Evolutionary conservation across 83 land plant genomes (phyloP).

Genomic region (Larix sibirica): DNA sequence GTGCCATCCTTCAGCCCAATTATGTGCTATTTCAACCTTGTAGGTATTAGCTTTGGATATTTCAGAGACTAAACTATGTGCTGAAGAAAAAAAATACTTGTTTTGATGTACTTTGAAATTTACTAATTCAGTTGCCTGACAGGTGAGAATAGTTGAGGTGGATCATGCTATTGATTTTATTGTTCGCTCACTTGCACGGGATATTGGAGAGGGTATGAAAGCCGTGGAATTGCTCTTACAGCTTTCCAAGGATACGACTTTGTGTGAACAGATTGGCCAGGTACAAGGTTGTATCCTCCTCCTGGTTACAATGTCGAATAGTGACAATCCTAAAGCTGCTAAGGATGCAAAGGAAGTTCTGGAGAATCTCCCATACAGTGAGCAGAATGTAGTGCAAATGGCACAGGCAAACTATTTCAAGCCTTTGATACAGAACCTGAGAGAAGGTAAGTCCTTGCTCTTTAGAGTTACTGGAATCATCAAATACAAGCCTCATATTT

Average conservation of each 20-base stretch:
- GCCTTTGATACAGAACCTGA: constrained; percentile 49
- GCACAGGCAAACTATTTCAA: constrained; percentile 79
- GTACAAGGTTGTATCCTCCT: constrained; percentile 74
- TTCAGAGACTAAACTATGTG: background rate
- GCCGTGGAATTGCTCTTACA: constrained; percentile 72
- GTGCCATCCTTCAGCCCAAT: no score
- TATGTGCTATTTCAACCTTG: no score
- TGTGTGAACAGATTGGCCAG: constrained; percentile 57
- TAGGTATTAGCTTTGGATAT: no score
- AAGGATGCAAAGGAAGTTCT: constrained; percentile 57
- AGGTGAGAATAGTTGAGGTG: constrained; percentile 56
- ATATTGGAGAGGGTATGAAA: constrained; percentile 55
- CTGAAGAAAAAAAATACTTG: background rate
- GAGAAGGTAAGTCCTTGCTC: constrained; percentile 38
- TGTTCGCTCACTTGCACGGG: constrained; percentile 64
- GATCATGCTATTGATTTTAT: constrained; percentile 47
- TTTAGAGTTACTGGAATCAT: no score
- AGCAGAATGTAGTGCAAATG: constrained; percentile 74
- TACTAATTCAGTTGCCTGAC: constrained; percentile 7
- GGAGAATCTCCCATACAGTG: constrained; percentile 51
- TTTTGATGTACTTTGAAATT: background rate
- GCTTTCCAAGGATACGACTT: constrained; percentile 39
- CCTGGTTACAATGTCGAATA: constrained; percentile 60
- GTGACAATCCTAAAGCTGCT: constrained; percentile 54
- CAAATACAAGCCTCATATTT: no score